Evolutionary conservation across 2,329 filamentous ascomycete species (phyloP).

Genomic region (Colletotrichum trifolii): DNA sequence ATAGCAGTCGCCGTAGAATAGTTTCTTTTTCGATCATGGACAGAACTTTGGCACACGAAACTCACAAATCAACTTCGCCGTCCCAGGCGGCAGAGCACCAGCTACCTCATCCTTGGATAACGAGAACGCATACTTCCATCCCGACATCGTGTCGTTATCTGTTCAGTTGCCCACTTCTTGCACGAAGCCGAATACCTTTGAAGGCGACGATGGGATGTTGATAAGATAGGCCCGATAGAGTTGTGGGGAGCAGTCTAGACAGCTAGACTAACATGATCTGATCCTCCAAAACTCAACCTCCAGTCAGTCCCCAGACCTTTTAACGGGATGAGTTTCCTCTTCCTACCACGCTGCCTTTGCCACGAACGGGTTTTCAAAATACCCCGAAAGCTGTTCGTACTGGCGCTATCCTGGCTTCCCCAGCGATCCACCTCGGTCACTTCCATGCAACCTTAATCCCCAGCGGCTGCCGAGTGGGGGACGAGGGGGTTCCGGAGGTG

Average conservation of each 20-base stretch:
- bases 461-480: slow-evolving; percentile 28
- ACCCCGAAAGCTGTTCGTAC: not conserved
- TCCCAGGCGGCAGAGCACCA: slow-evolving; percentile 38
- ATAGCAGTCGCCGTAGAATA: no score
- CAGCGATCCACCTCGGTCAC: slow-evolving; percentile 20
- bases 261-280: no score
- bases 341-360: not conserved
- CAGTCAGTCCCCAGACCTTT: no score
- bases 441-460: slow-evolving; percentile 15
- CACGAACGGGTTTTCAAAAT: not conserved
- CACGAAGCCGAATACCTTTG: not conserved
- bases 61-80: slow-evolving; percentile 39
- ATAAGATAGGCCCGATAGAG: not conserved
- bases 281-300: no score
- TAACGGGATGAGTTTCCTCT: not conserved
- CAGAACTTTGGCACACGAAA: not conserved
- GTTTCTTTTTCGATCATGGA: not conserved
- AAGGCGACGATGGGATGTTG: not conserved
- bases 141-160: slow-evolving; percentile 14
- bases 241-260: no score
- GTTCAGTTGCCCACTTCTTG: not conserved
- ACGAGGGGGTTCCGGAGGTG: slow-evolving; percentile 31
- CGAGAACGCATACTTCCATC: slow-evolving; percentile 40
- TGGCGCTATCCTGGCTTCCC: slow-evolving; percentile 23
- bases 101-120: slow-evolving; percentile 38